phyloP scores from a whole-genome alignment of 805 yeast genomes.

The Pichia phayaonensis region DNA sequence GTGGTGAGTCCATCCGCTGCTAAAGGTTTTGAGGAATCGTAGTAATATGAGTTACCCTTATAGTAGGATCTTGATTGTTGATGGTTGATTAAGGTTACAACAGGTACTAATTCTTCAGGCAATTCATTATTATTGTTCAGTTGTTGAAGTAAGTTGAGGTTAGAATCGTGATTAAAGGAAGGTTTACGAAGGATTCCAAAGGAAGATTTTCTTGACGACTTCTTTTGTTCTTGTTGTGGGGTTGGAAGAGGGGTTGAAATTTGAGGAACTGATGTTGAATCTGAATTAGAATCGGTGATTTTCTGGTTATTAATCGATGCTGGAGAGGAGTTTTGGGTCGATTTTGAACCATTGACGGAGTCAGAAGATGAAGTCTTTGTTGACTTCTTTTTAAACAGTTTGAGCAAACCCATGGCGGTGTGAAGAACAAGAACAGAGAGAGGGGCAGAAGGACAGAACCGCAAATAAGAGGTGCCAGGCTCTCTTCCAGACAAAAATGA shows the following conservation, averaged over 20 bases:
- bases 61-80: conserved; percentile 60
- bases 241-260: background rate
- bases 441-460: background rate
- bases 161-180: conserved; percentile 1
- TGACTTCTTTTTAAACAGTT: conserved; percentile 2
- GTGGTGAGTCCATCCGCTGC: background rate
- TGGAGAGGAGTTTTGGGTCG: background rate
- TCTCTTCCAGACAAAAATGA: conserved; percentile 41
- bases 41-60: conserved; percentile 5
- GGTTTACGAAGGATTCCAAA: conserved; percentile 2
- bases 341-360: background rate
- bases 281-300: background rate
- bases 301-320: background rate
- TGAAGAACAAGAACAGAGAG: background rate
- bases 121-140: conserved; percentile 13
- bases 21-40: conserved; percentile 3
- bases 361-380: background rate
- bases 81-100: conserved; percentile 60
- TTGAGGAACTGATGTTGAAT: background rate
- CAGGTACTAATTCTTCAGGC: conserved; percentile 65
- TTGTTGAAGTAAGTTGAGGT: background rate
- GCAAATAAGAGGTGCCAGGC: background rate
- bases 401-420: background rate
- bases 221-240: background rate
- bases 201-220: background rate